Conservation (phyloP, 441 rosid species). For the Kokia cookei region DNA sequence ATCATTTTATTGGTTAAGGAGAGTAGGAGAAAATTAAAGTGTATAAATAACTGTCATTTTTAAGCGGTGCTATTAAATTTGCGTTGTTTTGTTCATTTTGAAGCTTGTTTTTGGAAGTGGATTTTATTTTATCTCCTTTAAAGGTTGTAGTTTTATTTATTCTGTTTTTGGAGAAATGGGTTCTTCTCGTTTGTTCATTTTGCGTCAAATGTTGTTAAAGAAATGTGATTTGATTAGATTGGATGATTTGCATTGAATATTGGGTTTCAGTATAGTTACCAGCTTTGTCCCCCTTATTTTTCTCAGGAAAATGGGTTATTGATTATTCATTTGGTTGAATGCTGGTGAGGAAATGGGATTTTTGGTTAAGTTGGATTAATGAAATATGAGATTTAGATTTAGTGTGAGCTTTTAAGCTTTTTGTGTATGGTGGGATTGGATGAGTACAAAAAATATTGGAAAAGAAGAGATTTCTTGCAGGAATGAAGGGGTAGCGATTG, state of each 20-base stretch:
- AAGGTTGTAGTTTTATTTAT: constrained; percentile 11
- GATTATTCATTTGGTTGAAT: constrained; percentile 6
- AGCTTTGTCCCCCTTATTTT: not conserved
- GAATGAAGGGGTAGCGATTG: constrained; percentile 23
- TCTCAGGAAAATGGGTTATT: not conserved
- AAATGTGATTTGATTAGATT: constrained; percentile 6
- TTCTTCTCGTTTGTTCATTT: constrained; percentile 7
- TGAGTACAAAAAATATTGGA: constrained; percentile 17
- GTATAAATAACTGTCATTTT: not conserved
- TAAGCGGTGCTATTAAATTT: not conserved
- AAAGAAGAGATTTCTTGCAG: constrained; percentile 15
- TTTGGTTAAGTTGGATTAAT: constrained; percentile 7
- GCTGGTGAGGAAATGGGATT: constrained; percentile 3
- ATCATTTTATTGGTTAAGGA: not conserved
- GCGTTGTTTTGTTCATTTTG: not conserved
- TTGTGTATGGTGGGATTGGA: constrained; percentile 17
- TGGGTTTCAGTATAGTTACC: not conserved
- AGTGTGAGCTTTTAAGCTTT: constrained; percentile 1
- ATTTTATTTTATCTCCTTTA: not conserved
- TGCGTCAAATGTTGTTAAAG: not conserved
- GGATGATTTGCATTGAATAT: constrained; percentile 8
- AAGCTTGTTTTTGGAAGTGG: not conserved
- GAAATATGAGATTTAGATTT: constrained; percentile 11
- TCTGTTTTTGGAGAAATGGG: not conserved
- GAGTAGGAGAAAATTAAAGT: constrained; percentile 2